A percentile compares a stretch with the other conserved stretches of the same genome.
Evolutionary conservation across 805 yeast genomes (phyloP).

Genomic region (Peterozyma xylosa): DNA sequence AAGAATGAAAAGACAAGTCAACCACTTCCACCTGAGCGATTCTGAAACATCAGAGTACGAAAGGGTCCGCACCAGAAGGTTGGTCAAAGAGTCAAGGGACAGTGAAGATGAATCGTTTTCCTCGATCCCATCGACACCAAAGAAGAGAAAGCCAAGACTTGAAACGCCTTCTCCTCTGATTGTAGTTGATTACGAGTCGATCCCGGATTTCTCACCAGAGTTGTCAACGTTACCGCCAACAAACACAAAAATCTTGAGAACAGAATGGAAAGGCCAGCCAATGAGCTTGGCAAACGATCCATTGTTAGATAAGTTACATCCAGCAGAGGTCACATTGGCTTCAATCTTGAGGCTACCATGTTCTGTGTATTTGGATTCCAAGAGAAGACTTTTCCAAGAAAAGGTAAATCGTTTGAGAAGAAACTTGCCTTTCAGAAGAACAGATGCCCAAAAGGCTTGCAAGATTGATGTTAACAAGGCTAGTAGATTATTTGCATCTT

Average conservation of each 20-base stretch:
- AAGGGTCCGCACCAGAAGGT: conserved; percentile 54
- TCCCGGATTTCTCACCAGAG: conserved; percentile 83
- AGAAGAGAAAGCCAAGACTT: conserved; percentile 26
- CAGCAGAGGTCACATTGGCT: conserved; percentile 84
- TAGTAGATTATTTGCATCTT: conserved; percentile 82
- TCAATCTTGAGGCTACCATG: conserved; percentile 86
- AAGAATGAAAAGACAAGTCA: conserved; percentile 16
- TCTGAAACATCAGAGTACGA: conserved; percentile 30
- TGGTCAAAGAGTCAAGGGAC: conserved; percentile 32
- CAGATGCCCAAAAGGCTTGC: conserved; percentile 97
- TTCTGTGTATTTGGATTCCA: conserved; percentile 71
- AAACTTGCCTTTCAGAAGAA: conserved; percentile 82
- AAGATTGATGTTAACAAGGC: conserved; percentile 96
- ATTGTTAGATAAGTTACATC: conserved; percentile 65
- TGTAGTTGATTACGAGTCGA: conserved; percentile 54
- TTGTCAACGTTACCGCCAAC: conserved; percentile 51
- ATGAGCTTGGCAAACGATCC: conserved; percentile 86
- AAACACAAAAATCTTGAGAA: conserved; percentile 64
- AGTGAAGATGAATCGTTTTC: conserved; percentile 19
- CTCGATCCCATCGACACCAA: conserved; percentile 26
- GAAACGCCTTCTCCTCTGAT: conserved; percentile 38
- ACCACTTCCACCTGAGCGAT: conserved; percentile 22
- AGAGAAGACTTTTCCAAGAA: conserved; percentile 81
- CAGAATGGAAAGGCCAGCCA: conserved; percentile 98
- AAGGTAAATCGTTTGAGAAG: conserved; percentile 69